Percentiles rank a stretch among this genome's conserved stretches.
These are phyloP conservation scores for Houttuynia cordata DNA, from an alignment of 164 flowering plant species.

Conservation along the genomic window DNA sequence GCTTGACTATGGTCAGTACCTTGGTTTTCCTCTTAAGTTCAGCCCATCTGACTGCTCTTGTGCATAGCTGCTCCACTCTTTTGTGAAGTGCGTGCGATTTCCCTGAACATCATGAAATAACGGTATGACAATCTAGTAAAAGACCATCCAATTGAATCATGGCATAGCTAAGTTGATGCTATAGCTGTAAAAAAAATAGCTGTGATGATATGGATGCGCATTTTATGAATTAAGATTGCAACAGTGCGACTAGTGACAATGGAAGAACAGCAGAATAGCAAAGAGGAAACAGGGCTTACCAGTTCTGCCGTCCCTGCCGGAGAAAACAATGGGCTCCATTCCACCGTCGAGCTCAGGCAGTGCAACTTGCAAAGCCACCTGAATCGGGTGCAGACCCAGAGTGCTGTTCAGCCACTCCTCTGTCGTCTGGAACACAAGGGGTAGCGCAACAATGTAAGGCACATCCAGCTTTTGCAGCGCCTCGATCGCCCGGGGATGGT, in stretches of 20 bases:
- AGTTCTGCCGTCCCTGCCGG: slow-evolving; percentile 92
- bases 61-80: slow-evolving; percentile 97
- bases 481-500: slow-evolving; percentile 90
- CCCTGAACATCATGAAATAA: slow-evolving; percentile 24
- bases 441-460: slow-evolving; percentile 92
- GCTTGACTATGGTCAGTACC: slow-evolving; percentile 25
- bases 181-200: too few relatives aligned
- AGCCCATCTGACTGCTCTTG: slow-evolving; percentile 91
- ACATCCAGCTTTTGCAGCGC: slow-evolving; percentile 91
- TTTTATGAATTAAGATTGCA: too few relatives aligned
- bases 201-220: too few relatives aligned
- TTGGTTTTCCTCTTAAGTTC: slow-evolving; percentile 79
- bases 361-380: slow-evolving; percentile 98
- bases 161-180: too few relatives aligned
- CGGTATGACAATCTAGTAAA: neutral
- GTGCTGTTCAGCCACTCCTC: slow-evolving; percentile 98
- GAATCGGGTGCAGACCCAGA: slow-evolving; percentile 94
- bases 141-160: neutral
- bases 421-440: slow-evolving; percentile 95
- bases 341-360: slow-evolving; percentile 98
- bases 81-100: slow-evolving; percentile 98
- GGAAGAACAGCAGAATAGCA: neutral
- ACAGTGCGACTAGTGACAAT: neutral
- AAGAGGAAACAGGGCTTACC: slow-evolving; percentile 31
- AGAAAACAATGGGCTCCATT: slow-evolving; percentile 94